Evolutionary conservation across 257 asterid species (phyloP).

Genomic region (Ajuga chamaepitys): DNA sequence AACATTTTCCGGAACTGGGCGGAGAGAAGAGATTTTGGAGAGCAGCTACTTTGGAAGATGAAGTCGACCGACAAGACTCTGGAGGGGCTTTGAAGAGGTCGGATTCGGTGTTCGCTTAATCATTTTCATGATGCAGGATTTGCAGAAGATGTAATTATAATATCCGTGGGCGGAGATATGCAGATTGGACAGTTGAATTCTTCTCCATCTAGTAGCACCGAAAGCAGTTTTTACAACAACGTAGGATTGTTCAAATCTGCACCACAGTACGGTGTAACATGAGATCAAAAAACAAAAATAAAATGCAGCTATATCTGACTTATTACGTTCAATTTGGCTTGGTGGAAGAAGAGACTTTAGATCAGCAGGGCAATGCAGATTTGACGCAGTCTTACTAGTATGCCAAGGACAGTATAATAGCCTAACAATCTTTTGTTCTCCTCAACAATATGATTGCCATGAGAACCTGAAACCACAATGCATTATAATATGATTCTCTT

Average conservation of each 20-base stretch:
- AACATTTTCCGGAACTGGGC: slow-evolving; percentile 77
- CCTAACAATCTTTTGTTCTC: slow-evolving; percentile 70
- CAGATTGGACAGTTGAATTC: slow-evolving; percentile 71
- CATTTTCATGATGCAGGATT: slow-evolving; percentile 59
- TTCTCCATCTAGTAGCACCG: slow-evolving; percentile 58
- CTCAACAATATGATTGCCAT: slow-evolving; percentile 76
- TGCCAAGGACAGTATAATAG: slow-evolving; percentile 59
- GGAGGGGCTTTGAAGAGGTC: slow-evolving; percentile 59
- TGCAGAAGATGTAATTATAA: slow-evolving; percentile 63
- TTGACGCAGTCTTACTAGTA: slow-evolving; percentile 75
- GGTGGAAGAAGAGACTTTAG: slow-evolving; percentile 53
- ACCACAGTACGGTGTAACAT: background rate
- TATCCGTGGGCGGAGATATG: slow-evolving; percentile 53
- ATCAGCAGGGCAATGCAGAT: slow-evolving; percentile 53
- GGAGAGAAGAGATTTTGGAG: slow-evolving; percentile 63
- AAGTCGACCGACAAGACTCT: slow-evolving; percentile 29
- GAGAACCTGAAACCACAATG: slow-evolving; percentile 43
- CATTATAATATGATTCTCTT: too few species aligned
- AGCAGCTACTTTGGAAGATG: slow-evolving; percentile 65
- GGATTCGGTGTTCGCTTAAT: slow-evolving; percentile 48
- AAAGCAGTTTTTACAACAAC: slow-evolving; percentile 49
- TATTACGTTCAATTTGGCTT: slow-evolving; percentile 67
- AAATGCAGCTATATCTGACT: background rate
- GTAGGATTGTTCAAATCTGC: slow-evolving; percentile 69
- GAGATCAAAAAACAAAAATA: too few species aligned